Evolutionary conservation across 257 asterid species (phyloP), one percentile per base, ranked within the genome.

Genomic region (Solanum ossicruentum): DNA sequence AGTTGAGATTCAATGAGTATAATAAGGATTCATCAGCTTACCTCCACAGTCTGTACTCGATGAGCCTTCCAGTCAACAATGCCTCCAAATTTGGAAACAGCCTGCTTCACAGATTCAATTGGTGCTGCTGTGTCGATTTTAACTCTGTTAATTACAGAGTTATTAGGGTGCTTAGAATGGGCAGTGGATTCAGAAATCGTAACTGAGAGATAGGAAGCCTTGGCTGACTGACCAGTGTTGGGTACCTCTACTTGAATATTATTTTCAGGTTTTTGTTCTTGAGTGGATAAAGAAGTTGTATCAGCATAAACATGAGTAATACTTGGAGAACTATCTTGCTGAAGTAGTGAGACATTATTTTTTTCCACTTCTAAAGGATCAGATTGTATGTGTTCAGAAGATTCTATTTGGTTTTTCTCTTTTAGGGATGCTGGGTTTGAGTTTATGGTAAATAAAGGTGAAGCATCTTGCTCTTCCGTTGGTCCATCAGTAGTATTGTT

Each of bases 51-150:
- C 88, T 94, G 98, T 72, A 89, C 89, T 28, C 94, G 93, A 87
- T 97, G 98, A 78, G 99, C 99, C 88, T 97, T 97, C 99, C 99
- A 97, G 89, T 97, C 99, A 49, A 97, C 97, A 80, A 97, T 97
- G 57, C 99, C 99, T 16, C 99, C 99, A 71, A 97, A 97, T 91
- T 92, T 97, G 0, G 98, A 97, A 80, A 97, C 99, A 65, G 99
- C 99, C 77, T 95, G 96, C 90, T 95, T 97, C 66, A 97, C 99
- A 26, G 99, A 97, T 88, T 95, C 98, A 84, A 97, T 87, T 71
- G 99, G 99, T 5, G 97, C 89, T 28, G 99, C 89, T 17, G 99
- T 97, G 90, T 94, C 99, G 11, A 97, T 88, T 67, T 93, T 94
- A 85, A 85, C 90, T 85, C 89, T 90, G 49, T 80, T 88, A 23